Evolutionary conservation across 73 alveolate species (phyloP).

Genomic region (Stentor coeruleus): DNA sequence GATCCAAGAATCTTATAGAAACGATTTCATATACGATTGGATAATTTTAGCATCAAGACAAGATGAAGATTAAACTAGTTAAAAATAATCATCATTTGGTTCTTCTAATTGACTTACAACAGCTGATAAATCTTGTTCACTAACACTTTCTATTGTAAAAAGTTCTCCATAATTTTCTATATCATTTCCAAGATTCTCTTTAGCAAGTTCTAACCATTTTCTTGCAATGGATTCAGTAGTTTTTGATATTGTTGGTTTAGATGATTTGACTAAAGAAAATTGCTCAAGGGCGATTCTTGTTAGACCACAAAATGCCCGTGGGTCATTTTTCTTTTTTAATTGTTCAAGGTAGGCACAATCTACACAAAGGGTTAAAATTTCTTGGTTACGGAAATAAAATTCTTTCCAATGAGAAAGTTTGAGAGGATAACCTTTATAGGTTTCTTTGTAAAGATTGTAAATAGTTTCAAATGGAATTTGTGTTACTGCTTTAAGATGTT

Average conservation of each 20-base stretch:
- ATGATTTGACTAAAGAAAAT: neutral
- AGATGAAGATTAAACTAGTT: neutral
- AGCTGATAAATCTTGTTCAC: conserved; percentile 1
- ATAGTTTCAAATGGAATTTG: conserved; percentile 49
- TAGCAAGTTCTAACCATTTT: neutral
- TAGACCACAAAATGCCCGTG: neutral
- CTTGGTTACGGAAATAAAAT: conserved; percentile 60
- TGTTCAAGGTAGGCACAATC: conserved; percentile 76
- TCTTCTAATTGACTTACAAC: neutral
- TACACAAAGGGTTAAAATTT: conserved; percentile 66
- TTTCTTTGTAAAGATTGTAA: conserved; percentile 43
- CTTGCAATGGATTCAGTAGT: neutral
- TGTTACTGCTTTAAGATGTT: conserved; percentile 62
- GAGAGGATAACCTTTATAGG: conserved; percentile 49
- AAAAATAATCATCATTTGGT: neutral
- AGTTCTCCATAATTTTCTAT: neutral
- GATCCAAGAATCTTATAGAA: conserved; percentile 50
- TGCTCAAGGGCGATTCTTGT: neutral
- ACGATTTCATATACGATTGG: conserved; percentile 54
- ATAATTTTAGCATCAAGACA: neutral
- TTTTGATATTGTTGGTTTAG: neutral
- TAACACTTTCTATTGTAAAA: neutral
- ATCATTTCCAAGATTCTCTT: neutral
- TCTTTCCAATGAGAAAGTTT: conserved; percentile 53
- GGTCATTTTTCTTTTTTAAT: conserved; percentile 29